These are phyloP conservation scores for Fusarium sp. DNA, from an alignment of 2,329 filamentous ascomycete species.

Conservation along the genomic window DNA sequence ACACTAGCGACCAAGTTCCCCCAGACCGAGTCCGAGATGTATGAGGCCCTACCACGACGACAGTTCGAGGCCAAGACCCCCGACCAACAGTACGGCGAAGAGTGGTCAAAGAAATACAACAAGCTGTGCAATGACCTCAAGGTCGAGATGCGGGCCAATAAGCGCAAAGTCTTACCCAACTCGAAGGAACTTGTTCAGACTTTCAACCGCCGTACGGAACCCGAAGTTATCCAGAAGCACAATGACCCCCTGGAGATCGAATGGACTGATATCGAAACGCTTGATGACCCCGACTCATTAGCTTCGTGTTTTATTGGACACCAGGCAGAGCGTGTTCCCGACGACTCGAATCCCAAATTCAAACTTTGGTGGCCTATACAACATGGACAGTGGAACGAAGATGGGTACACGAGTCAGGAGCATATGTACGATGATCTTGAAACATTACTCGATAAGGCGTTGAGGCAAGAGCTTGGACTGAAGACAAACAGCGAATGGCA, in stretches of 20 bases:
- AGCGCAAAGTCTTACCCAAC: constrained; percentile 94
- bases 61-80: constrained; percentile 69
- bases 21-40: constrained; percentile 83
- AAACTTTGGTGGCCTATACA: constrained; percentile 93
- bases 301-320: constrained; percentile 80
- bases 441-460: constrained; percentile 84
- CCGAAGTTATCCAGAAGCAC: constrained; percentile 90
- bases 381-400: constrained; percentile 88
- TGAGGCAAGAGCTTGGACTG: constrained; percentile 84
- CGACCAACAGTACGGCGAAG: constrained; percentile 89
- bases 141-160: constrained; percentile 89
- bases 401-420: constrained; percentile 82
- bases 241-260: constrained; percentile 95
- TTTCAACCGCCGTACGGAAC: constrained; percentile 85
- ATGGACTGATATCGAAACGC: constrained; percentile 83
- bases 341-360: constrained; percentile 88
- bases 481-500: constrained; percentile 81
- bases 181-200: constrained; percentile 96
- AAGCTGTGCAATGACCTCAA: constrained; percentile 89
- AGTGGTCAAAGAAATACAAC: constrained; percentile 78
- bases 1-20: constrained; percentile 82
- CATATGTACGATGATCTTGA: constrained; percentile 89
- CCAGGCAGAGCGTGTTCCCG: constrained; percentile 85
- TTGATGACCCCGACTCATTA: constrained; percentile 70
- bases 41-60: constrained; percentile 78